Base-by-base conservation (phyloP, 2,329 filamentous ascomycete genomes). In the Aspergillus phoenicis region DNA sequence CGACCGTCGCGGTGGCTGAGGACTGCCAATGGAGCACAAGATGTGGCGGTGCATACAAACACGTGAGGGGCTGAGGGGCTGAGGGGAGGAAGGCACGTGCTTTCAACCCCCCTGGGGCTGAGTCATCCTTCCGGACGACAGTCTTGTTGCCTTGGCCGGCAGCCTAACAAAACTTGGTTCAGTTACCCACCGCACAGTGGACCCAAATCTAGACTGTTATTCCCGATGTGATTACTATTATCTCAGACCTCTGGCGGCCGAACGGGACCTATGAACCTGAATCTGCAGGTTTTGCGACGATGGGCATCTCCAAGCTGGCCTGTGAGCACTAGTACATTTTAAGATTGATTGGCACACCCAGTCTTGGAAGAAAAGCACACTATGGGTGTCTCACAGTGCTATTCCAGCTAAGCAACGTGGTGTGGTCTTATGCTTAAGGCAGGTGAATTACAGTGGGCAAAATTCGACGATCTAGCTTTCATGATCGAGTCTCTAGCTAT, bases 1-100 rank as follows among this genome's bases (percentile, higher is more conserved):
- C 39, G 53, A 38, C 57, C 63, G 61, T 60, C 57, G 60, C 61
- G 56, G 63, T 62, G 63, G 63, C 63, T 62, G 39, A 51, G 47
- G 47, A 2, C 10, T 20, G 41, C 41, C 5, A 20, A 52, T 41
- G 53, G 38, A 13, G 36, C 6, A n/a, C 24, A 10, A 41, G 11
- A 10, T 57, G 58, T 56, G 53, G 53, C 53, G 39, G 30, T 62
- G 61, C 48, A 17, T 1, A 10, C 3, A 4, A 10, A n/a, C 54
- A 62, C 61, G 58, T 62, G 58, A 45, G 38, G 5, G 15, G n/a
- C 20, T 45, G 20, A 22, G 41, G 10, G 38, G 24, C 4, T 15
- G 17, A n/a, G n/a, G n/a, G 45, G 39, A 22, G 24, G 2, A 49
- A 22, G n/a, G 4, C 24, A 51, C 58, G 41, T 58, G 54, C 28